These are phyloP conservation scores for Aspergillus indologenus DNA, from an alignment of 495 filamentous ascomycete genomes.

Conservation along the genomic window DNA sequence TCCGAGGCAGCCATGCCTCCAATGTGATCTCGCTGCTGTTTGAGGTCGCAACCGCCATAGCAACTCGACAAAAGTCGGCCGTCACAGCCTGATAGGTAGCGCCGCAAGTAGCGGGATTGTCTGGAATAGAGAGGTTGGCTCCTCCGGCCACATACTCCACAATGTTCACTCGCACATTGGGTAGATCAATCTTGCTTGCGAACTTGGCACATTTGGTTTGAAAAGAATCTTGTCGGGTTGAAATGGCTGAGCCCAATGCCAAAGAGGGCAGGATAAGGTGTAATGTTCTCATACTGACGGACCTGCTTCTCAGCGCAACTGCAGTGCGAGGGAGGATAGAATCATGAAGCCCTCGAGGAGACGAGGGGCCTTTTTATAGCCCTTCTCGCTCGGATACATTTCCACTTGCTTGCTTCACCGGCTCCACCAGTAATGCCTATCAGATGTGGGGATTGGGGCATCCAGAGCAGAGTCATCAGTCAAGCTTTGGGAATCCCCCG, in stretches of 20 bases:
- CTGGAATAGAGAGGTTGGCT: slow-evolving; percentile 47
- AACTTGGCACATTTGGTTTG: slow-evolving; percentile 31
- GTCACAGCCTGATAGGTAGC: slow-evolving; percentile 39
- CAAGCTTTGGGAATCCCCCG: background rate
- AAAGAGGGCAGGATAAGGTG: slow-evolving; percentile 20
- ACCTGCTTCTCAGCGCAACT: background rate
- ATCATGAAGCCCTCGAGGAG: background rate
- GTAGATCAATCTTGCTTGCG: slow-evolving; percentile 31
- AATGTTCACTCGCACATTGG: slow-evolving; percentile 38
- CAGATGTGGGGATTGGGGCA: background rate
- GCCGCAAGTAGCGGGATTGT: slow-evolving; percentile 44
- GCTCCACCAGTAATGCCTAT: background rate
- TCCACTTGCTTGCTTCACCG: background rate
- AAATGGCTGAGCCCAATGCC: slow-evolving; percentile 23
- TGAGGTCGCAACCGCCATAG: slow-evolving; percentile 54
- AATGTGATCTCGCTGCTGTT: slow-evolving; percentile 50
- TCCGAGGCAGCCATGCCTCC: slow-evolving; percentile 57
- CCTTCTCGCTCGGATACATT: background rate
- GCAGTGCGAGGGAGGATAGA: background rate
- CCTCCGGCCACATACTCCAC: slow-evolving; percentile 43
- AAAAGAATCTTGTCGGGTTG: slow-evolving; percentile 23
- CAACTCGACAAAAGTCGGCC: slow-evolving; percentile 54
- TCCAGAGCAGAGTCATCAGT: background rate
- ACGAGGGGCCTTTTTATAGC: background rate
- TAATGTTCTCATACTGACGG: slow-evolving; percentile 15